phyloP scores from a whole-genome alignment of 176 grass and related monocot species.

The Calamus simplicifolius region DNA sequence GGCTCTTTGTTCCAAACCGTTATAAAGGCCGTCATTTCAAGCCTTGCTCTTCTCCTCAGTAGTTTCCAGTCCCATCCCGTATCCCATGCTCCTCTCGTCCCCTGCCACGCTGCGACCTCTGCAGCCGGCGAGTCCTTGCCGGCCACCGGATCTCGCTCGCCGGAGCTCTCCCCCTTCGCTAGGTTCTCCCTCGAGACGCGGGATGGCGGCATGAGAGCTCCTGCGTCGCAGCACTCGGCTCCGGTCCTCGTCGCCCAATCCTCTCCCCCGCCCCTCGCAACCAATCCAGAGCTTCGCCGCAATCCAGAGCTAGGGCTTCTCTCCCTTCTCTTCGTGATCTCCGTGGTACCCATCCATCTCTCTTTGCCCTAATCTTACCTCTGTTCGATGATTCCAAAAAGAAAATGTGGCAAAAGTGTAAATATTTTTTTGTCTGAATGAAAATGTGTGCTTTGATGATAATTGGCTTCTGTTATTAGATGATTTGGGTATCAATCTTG shows the following conservation, averaged over 20 bases:
- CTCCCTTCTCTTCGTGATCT: slow-evolving; percentile 10
- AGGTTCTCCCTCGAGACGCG: neutral
- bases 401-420: no score
- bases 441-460: no score
- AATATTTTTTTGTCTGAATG: no score
- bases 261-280: neutral
- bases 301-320: slow-evolving; percentile 3
- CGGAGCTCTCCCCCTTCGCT: neutral
- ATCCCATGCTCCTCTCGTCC: neutral
- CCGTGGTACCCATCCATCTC: neutral
- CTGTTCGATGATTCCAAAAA: no score
- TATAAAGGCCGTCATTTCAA: neutral
- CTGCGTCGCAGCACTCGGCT: neutral
- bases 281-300: slow-evolving; percentile 6
- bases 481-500: no score
- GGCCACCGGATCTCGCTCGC: neutral
- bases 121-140: neutral
- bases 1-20: no score
- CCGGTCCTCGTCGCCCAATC: neutral
- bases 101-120: neutral
- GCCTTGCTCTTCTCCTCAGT: neutral
- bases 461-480: no score
- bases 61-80: neutral
- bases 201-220: neutral
- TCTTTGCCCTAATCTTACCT: no score